These are phyloP conservation scores for Populus hybrid DNA, from an alignment of 441 rosid genomes.

Conservation along the genomic window DNA sequence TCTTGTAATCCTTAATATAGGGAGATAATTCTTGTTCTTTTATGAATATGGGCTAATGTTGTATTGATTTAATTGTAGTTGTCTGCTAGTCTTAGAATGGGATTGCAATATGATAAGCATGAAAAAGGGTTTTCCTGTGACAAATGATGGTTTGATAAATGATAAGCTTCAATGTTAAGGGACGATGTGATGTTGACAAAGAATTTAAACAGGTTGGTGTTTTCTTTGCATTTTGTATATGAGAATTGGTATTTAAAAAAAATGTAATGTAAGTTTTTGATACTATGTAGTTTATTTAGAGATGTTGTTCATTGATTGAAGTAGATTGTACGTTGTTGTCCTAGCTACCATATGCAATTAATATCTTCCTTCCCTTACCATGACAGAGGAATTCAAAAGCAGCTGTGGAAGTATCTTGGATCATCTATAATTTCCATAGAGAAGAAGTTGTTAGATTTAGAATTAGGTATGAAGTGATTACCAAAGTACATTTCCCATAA, in stretches of 20 bases:
- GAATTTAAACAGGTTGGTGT: conserved; percentile 59
- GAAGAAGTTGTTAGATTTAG: conserved; percentile 83
- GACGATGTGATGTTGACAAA: conserved; percentile 64
- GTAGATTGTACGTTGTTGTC: background rate
- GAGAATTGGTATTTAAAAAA: background rate
- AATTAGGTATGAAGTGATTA: conserved; percentile 71
- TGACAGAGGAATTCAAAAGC: conserved; percentile 76
- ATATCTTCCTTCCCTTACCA: conserved; percentile 12
- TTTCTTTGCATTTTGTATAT: background rate
- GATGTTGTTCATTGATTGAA: background rate
- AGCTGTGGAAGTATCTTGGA: conserved; percentile 78
- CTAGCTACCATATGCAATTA: conserved; percentile 5
- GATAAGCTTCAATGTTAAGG: conserved; percentile 70
- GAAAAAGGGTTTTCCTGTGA: conserved; percentile 68
- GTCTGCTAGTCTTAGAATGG: conserved; percentile 59
- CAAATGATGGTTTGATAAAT: conserved; percentile 29
- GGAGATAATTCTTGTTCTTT: background rate
- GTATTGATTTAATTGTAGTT: conserved; percentile 31
- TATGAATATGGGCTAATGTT: background rate
- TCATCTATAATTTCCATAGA: conserved; percentile 64
- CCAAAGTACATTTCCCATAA: conserved; percentile 46
- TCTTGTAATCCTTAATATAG: background rate
- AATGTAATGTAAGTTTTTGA: background rate
- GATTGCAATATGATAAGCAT: conserved; percentile 63
- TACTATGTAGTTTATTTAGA: background rate